Evolutionary conservation across 306 rosid species (phyloP), one percentile per base, ranked within the genome.

Genomic region (Castanea mollissima): DNA sequence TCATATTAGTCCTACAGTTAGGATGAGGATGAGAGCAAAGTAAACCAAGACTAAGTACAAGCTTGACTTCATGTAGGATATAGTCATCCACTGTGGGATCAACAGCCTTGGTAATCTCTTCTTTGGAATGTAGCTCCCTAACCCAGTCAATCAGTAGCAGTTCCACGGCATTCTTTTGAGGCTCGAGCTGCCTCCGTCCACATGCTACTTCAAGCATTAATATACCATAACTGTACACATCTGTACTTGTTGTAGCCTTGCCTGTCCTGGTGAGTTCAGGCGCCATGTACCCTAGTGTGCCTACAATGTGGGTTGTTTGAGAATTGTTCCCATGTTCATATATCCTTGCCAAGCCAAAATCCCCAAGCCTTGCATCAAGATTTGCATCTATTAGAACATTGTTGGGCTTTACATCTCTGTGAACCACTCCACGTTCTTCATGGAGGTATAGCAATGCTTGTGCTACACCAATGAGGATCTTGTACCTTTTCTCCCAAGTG

Each of bases 381-480:
- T 80, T 74, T 34, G 60, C 87, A 52, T 81, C 87, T 60, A 86
- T 80, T 54, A 81, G 49, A 5, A 83, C 65, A 65, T 86, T 81
- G 64, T 85, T 81, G 8, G 85, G 79, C 69, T 86, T 86, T 5
- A 84, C 73, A 59, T 83, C 82, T 81, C 87, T 86, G 34, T 83
- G 85, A 77, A 86, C 78, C 62, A 83, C 86, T 65, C 58, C 72
- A 32, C 90, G 81, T 78, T 83, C 86, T 86, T 83, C 86, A 54
- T 83, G 85, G 29, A 83, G 87, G 64, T 86, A 81, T 16, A 78
- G 32, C 78, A 81, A 70, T 29, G 77, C 82, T 59, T 77, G 76
- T 5, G 90, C 82, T 6, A 86, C 82, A 12, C 86, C 83, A 38
- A 65, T 83, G 57, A 83, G 76, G 80, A 81, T 80, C 69, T 18